Percentiles rank a stretch among this genome's conserved stretches.
Evolutionary conservation across 2,329 filamentous ascomycete species (phyloP).

Genomic region (Nothophaeocryptopus gaeumannii): DNA sequence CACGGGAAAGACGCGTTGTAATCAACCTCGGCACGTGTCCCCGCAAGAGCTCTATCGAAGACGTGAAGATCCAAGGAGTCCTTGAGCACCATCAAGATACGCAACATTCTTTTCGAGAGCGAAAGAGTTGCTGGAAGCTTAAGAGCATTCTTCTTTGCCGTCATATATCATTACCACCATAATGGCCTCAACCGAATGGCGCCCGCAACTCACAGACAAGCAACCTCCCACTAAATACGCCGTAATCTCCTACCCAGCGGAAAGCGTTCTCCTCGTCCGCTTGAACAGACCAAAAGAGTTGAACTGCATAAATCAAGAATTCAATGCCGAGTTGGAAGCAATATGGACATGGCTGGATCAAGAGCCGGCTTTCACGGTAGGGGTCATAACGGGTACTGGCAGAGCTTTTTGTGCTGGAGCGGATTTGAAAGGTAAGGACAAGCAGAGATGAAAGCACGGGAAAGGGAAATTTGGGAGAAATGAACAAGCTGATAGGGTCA

Average conservation of each 20-base stretch:
- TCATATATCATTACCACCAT: neutral
- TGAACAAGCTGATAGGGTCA: neutral
- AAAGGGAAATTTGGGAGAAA: neutral
- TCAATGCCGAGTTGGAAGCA: conserved; percentile 32
- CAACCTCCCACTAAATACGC: conserved; percentile 27
- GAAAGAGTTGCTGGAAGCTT: no score
- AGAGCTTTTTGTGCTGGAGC: conserved; percentile 38
- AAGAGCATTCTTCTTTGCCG: no score
- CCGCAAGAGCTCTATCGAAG: no score
- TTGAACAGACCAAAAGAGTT: conserved; percentile 37
- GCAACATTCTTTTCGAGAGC: no score
- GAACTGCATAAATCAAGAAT: conserved; percentile 36
- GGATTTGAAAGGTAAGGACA: conserved; percentile 35
- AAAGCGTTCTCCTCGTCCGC: conserved; percentile 33
- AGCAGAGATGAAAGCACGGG: no score
- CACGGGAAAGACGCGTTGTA: no score
- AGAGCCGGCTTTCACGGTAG: conserved; percentile 32
- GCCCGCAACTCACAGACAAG: conserved; percentile 23
- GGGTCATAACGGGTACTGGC: conserved; percentile 37
- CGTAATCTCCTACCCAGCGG: conserved; percentile 34
- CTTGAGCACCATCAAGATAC: no score
- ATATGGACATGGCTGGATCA: conserved; percentile 36
- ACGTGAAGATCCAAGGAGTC: no score
- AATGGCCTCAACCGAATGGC: conserved; percentile 21
- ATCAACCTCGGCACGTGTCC: no score